These are phyloP conservation scores for Selaginella tamariscina DNA, from an alignment of 75 land plant species.

Conservation along the genomic window DNA sequence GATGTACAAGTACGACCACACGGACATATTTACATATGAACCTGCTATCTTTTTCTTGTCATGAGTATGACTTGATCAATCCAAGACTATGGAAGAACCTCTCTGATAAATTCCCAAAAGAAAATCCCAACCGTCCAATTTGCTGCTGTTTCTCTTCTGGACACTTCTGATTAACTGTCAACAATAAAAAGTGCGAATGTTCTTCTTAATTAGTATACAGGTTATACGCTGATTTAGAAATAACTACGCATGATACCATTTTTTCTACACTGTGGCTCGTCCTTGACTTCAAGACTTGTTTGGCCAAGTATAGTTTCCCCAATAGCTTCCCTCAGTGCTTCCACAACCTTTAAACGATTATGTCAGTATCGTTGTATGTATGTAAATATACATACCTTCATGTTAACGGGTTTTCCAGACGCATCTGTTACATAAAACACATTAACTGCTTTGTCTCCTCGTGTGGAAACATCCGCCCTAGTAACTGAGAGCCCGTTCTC, in stretches of 20 bases:
- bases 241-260: no score
- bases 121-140: not conserved
- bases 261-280: constrained; percentile 4
- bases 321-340: constrained; percentile 27
- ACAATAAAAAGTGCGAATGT: no score
- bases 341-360: no score
- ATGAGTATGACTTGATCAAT: not conserved
- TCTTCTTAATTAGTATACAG: no score
- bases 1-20: no score
- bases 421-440: constrained; percentile 40
- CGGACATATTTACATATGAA: no score
- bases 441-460: constrained; percentile 30
- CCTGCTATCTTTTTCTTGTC: not conserved
- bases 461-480: constrained; percentile 28
- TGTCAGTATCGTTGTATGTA: no score
- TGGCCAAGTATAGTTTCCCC: constrained; percentile 40
- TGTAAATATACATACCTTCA: no score
- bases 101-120: constrained; percentile 40
- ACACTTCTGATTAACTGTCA: not conserved
- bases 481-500: constrained; percentile 40
- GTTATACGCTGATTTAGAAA: no score
- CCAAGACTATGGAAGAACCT: constrained; percentile 23
- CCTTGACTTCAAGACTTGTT: constrained; percentile 30
- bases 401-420: constrained; percentile 29
- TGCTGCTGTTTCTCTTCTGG: not conserved